phyloP scores from a whole-genome alignment of 1,284 basidiomycete genomes.

The Tremellales sp. region DNA sequence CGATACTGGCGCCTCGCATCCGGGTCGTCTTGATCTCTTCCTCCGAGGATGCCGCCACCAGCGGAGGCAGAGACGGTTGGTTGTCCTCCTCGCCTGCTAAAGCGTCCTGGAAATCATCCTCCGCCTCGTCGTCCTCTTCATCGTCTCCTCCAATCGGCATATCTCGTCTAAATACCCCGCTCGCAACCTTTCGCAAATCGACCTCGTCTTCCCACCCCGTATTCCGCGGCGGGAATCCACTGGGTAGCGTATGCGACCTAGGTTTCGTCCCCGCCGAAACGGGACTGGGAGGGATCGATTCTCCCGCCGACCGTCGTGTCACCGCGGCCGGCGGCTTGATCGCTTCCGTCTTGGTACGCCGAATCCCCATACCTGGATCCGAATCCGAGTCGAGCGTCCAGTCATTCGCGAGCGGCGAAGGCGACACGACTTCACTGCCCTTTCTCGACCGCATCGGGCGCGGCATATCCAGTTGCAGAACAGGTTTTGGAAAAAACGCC shows the following conservation, averaged over 20 bases:
- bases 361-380: constrained; percentile 15
- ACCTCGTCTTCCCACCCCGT: constrained; percentile 23
- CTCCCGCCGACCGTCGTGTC: constrained; percentile 2
- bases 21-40: constrained; percentile 8
- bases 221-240: constrained; percentile 10
- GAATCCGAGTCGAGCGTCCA: constrained; percentile 26
- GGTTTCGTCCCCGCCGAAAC: constrained; percentile 16
- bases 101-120: constrained; percentile 24
- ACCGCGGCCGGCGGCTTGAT: constrained; percentile 3
- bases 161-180: constrained; percentile 4
- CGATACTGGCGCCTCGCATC: constrained; percentile 28
- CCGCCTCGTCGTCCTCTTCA: constrained; percentile 13
- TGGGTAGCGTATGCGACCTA: constrained; percentile 36
- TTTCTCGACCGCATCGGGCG: constrained; percentile 15
- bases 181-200: constrained; percentile 25
- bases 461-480: constrained; percentile 1
- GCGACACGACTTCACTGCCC: constrained; percentile 37
- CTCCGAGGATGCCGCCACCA: neutral
- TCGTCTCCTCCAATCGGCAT: constrained; percentile 3
- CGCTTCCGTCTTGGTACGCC: constrained; percentile 27
- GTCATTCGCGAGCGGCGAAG: constrained; percentile 42
- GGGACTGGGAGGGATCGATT: constrained; percentile 4
- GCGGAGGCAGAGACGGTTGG: neutral
- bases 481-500: constrained; percentile 30
- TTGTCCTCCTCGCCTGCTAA: neutral